Base-by-base conservation (phyloP, 495 filamentous ascomycete species). In the Penicillium parvum region DNA sequence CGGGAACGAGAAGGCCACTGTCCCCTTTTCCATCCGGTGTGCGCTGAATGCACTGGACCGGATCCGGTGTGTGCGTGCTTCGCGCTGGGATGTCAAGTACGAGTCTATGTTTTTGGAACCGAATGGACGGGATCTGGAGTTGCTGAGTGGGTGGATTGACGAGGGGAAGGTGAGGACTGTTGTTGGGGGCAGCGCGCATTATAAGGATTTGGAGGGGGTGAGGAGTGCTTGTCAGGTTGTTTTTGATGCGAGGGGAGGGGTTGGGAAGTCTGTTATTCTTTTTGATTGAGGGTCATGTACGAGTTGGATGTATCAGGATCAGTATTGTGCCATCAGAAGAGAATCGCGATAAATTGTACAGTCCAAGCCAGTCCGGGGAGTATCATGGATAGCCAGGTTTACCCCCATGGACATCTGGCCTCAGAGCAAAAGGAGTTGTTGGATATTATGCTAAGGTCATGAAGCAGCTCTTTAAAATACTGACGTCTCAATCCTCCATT, bases 241-340 rank as follows among this genome's bases (percentile, higher is more conserved):
- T 14, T 65, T 60, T 16, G 63, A 62, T 15, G 68, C 65, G 3
- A 77, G 75, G 43, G 77, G 78, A 0, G 78, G 77, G 3, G 38
- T 78, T 17, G 78, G 78, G 19, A 79, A 78, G 56, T 55, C 77
- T 45, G 73, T 80, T 4, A 58, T 80, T 44, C 12, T 17, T 2
- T 43, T 43, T 33, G 40, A 32, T 12, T 40, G 26, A 26, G n/a
- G 14, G 9, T 16, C 8, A 14, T 1, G 11, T 14, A 3, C 5
- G n/a, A 2, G 28, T 3, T 14, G 11, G 16, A 29, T 29, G 27
- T 11, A 12, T 4, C 11, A 29, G 12, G 7, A 30, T 30, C 4
- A 30, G 16, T 14, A 14, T 15, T 1, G 16, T 30, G 28, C 28
- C 28, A 30, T 30, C 11, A 30, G 12, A 15, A 30, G 28, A n/a